Evolutionary conservation across 108 stramenopile genomes (phyloP), one percentile per base, ranked within the genome.

Genomic region (Schizochytrium sp.): DNA sequence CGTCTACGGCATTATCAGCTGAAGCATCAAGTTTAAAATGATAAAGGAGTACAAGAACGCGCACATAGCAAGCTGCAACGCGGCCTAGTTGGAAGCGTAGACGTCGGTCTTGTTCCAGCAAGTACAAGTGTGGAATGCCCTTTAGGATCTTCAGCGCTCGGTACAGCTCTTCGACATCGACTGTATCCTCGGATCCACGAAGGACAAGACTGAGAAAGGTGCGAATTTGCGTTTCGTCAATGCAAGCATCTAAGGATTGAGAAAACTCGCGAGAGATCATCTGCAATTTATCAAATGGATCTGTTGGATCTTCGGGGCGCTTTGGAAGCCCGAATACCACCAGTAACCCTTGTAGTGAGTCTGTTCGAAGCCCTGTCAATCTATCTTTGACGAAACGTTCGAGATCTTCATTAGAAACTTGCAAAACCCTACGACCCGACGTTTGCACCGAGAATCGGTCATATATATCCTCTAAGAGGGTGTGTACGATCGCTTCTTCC

Each of bases 191-290:
- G 19, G 64, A 69, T 7, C 64, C 64, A 44, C 64, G 64, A 7
- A 69, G 64, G 64, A 44, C 7, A 15, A 69, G 40, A 44, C 44
- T 38, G 42, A 69, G 1, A 15, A 13, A 69, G 1, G 64, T 44
- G 12, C 12, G 7, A 15, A 69, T 3, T 15, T 69, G 64, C 64
- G 64, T 10, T 44, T 69, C 64, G 28, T 69, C 64, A 8, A 69
- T 44, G 19, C 28, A 44, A 44, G 64, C 44, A 38, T 69, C 64
- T 7, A 69, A 44, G 10, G 64, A 69, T 7, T 15, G 7, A 8
- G 64, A 38, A 69, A 69, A 69, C 64, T 69, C 64, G 64, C 64
- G 64, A 38, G 64, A 69, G 1, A 69, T 69, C 12, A 69, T 69
- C 1, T 69, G 64, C 64, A 69, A 44, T 2, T 69, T 69, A 38